Conservation (phyloP, 192 early-diverging fungal genomes). For the Backusella parvicylindrica region DNA sequence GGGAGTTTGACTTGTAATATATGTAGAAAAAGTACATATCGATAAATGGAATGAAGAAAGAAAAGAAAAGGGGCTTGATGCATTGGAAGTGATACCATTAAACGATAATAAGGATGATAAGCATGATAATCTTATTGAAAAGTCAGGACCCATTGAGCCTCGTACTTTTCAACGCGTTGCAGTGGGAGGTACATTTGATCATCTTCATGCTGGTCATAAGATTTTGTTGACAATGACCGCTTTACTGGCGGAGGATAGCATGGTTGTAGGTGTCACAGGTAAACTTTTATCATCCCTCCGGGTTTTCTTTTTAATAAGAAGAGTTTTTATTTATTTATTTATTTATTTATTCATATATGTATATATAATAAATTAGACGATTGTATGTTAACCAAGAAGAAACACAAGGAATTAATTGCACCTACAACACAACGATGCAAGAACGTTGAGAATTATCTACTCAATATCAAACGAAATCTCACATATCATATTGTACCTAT, state of each 20-base stretch:
- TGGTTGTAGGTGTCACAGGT: conserved; percentile 79
- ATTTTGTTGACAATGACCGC: conserved; percentile 83
- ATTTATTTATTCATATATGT: too few relatives aligned
- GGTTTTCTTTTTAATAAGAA: not conserved
- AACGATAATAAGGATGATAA: not conserved
- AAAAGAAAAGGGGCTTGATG: not conserved
- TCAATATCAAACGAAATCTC: conserved; percentile 42
- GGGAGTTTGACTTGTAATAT: not conserved
- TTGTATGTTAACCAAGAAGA: conserved; percentile 67
- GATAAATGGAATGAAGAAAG: conserved; percentile 9
- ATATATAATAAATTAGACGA: conserved; percentile 40
- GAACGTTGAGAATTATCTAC: conserved; percentile 60
- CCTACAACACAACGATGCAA: conserved; percentile 57
- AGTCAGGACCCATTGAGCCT: not conserved
- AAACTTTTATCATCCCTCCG: conserved; percentile 10
- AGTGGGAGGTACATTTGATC: conserved; percentile 97
- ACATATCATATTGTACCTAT: conserved; percentile 64
- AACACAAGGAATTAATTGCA: conserved; percentile 64
- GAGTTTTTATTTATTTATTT: conserved; percentile 5
- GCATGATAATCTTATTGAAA: not conserved
- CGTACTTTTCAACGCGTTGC: conserved; percentile 47
- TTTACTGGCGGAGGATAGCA: conserved; percentile 56
- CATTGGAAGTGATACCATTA: not conserved
- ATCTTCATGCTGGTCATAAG: conserved; percentile 93
- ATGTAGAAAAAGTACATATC: not conserved